These are phyloP conservation scores for Pilasporangium apinafurcum DNA, from an alignment of 352 stramenopile species.

Conservation along the genomic window DNA sequence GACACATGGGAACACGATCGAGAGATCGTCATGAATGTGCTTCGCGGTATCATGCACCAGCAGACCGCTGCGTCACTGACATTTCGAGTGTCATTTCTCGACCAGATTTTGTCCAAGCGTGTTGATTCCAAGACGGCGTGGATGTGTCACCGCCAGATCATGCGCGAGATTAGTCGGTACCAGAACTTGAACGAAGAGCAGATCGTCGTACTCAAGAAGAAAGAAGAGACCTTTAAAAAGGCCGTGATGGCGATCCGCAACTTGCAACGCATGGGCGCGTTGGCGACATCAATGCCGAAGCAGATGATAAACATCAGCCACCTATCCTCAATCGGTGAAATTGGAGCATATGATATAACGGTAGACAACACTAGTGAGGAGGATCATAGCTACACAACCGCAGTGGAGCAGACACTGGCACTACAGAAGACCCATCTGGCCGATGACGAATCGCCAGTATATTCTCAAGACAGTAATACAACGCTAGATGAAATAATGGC, in stretches of 20 bases:
- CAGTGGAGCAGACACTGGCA: slow-evolving; percentile 25
- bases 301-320: background rate
- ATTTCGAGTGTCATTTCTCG: slow-evolving; percentile 61
- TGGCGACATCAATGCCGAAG: slow-evolving; percentile 4
- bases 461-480: too few relatives aligned
- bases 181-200: slow-evolving; percentile 59
- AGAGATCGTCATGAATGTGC: slow-evolving; percentile 33
- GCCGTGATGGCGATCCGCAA: slow-evolving; percentile 53
- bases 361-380: background rate
- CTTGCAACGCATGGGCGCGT: slow-evolving; percentile 25
- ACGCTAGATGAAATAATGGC: slow-evolving; percentile 26
- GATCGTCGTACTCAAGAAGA: slow-evolving; percentile 55
- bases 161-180: slow-evolving; percentile 66
- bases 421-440: background rate
- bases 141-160: slow-evolving; percentile 74
- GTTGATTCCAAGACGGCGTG: slow-evolving; percentile 77
- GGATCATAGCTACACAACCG: slow-evolving; percentile 26
- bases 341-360: slow-evolving; percentile 5
- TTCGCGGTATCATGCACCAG: slow-evolving; percentile 51
- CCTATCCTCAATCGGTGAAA: background rate
- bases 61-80: slow-evolving; percentile 46
- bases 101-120: slow-evolving; percentile 48
- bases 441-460: too few relatives aligned
- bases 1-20: slow-evolving; percentile 63
- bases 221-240: slow-evolving; percentile 70